Evolutionary conservation across 805 yeast genomes (phyloP), one percentile per base, ranked within the genome.

Genomic region (Metschnikowia reukaufii): DNA sequence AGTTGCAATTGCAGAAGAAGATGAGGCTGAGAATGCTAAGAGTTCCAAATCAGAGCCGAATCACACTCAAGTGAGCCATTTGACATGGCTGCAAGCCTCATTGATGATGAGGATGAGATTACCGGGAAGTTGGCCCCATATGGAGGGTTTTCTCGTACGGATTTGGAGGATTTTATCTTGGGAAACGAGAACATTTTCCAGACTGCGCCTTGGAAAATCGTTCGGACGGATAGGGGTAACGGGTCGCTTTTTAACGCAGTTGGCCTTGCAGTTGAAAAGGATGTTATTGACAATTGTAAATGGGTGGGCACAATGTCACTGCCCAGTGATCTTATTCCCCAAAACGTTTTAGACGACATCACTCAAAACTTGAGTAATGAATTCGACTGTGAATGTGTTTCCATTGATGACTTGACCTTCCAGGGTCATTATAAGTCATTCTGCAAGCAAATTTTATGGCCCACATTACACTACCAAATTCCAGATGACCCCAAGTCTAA

Each of bases 371-470:
- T 88, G 44, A 52, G 57, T 21, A 59, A 63, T 0, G 78, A 82
- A 2, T 84, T 79, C 61, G 60, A 79, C 47, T 79, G 84, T 34
- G 78, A 76, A 48, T 81, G 89, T 0, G 87, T 90, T 2, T 81
- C 80, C 49, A 83, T 92, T 2, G 80, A 79, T 54, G 98, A 94
- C 65, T 67, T 80, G 25, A 82, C 89, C 0, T 88, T 89, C 57
- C 86, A 86, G 59, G 97, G 97, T 17, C 96, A 91, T 61, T 94
- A 94, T 65, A 82, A 82, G 48, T 87, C 88, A 43, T 94, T 86
- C 64, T 92, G 97, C 65, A 94, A 94, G 66, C 95, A 91, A 60
- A 88, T 94, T 33, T 71, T 94, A 51, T 94, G 98, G 98, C 99
- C 99, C 27, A 88, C 97, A 2, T 76, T 94, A 52, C 84, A 81